Percentiles rank a stretch among this genome's conserved stretches.
Conservation (phyloP, 2,329 filamentous ascomycete species). For the Colletotrichum spinosum region DNA sequence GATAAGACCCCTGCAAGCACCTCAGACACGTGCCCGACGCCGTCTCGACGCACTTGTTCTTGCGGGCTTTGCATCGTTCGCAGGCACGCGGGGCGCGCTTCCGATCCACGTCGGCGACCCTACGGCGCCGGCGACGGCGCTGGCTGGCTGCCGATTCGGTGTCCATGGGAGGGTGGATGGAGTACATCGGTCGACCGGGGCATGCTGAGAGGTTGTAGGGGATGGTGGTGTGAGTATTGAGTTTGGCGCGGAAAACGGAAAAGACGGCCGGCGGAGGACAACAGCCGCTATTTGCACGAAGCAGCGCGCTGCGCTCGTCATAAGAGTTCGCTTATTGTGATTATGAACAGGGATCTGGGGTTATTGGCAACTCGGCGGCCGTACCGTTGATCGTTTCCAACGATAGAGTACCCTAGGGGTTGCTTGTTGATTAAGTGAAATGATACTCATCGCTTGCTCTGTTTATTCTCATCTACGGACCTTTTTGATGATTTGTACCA, state of each 20-base stretch:
- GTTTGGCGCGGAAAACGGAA: background rate
- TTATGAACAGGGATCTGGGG: conserved; percentile 2
- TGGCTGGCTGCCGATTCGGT: background rate
- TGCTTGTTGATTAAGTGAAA: no score
- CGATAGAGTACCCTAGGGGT: no score
- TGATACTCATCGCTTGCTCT: no score
- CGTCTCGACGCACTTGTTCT: conserved; percentile 49
- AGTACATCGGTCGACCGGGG: background rate
- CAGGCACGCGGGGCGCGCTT: conserved; percentile 49
- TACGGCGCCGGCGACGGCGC: conserved; percentile 38
- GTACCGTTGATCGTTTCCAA: no score
- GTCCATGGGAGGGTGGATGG: conserved; percentile 15
- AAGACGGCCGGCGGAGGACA: background rate
- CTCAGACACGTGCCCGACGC: conserved; percentile 43
- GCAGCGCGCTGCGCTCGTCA: background rate
- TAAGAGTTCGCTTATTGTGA: background rate
- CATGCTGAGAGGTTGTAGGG: background rate
- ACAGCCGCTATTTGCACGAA: no score
- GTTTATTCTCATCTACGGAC: no score
- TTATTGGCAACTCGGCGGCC: background rate
- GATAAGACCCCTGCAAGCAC: conserved; percentile 42
- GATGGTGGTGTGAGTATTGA: background rate
- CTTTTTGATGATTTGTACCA: no score
- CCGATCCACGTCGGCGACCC: conserved; percentile 48
- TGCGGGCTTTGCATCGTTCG: conserved; percentile 48